These are phyloP conservation scores for Jatropha multifida DNA, from an alignment of 441 rosid genomes.

Conservation along the genomic window DNA sequence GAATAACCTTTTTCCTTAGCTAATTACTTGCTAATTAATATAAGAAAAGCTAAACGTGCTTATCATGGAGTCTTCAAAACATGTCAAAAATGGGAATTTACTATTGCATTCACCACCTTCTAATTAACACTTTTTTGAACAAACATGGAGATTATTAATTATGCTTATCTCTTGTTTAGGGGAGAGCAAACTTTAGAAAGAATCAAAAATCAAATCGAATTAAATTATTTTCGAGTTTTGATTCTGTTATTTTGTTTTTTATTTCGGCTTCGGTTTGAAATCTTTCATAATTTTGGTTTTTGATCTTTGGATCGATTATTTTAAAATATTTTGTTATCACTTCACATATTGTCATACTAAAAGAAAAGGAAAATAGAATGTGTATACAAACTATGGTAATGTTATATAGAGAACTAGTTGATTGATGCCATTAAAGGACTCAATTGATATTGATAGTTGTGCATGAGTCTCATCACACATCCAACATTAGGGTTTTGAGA, in stretches of 20 bases:
- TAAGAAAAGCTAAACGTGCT: background rate
- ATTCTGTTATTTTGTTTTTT: no score
- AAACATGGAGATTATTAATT: background rate
- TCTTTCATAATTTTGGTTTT: no score
- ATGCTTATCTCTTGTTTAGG: no score
- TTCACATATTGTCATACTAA: background rate
- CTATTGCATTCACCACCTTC: constrained; percentile 12
- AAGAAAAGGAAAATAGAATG: no score
- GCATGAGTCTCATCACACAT: background rate
- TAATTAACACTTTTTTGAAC: background rate
- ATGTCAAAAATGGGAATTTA: background rate
- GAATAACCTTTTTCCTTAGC: background rate
- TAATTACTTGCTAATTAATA: background rate
- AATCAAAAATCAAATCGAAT: no score
- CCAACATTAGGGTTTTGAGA: constrained; percentile 21
- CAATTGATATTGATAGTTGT: background rate
- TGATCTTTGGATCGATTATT: no score
- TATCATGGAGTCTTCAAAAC: constrained; percentile 10
- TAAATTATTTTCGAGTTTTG: no score
- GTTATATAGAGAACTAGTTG: constrained; percentile 12
- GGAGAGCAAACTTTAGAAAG: no score
- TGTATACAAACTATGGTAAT: background rate
- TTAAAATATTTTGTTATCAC: background rate
- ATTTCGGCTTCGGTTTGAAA: no score
- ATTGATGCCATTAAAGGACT: constrained; percentile 8